Base-by-base conservation (phyloP, 495 filamentous ascomycete genomes). In the Pyronema omphalodes region DNA sequence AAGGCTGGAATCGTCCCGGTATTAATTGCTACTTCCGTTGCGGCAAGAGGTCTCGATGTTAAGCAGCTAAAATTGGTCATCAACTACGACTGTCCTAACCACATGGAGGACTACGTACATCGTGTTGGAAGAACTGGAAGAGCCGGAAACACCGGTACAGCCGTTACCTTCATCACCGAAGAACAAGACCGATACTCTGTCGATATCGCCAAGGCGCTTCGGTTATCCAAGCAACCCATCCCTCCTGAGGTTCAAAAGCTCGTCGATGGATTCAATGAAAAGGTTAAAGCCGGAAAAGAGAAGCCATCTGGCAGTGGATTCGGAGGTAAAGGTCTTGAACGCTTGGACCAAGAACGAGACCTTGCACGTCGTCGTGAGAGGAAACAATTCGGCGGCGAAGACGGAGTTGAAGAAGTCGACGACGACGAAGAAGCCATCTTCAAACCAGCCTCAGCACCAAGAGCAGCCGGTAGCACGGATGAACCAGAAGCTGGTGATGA, bases 41-140 rank as follows among this genome's bases (percentile, higher is more conserved):
- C 93, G 4, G 93, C 93, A 40, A 82, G 93, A 61, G 93, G 93
- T 12, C 69, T 99, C 23, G 93, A 99, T 65, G 89, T 99, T 39
- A 94, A 95, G 67, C 87, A 96, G 67, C 71, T 99, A 23, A 94
- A 93, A 67, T 72, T 96, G 14, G 93, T 99, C 17, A 80, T 99
- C 63, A 99, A 99, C 60, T 99, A 88, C 64, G 93, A 99, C 66
- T 83, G 84, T 3, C 93, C 93, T 3, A 94, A 93, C 64, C 93
- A 99, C 69, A 71, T 93, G 35, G 93, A 99, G 69, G 93, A 99
- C 64, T 99, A 99, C 62, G 89, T 99, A 8, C 93, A 99, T 66
- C 84, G 93, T 59, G 86, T 84, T 52, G 93, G 93, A 49, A 80
- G 93, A 55, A 99, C 93, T 7, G 93, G 93, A 6, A 80, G 93